Evolutionary conservation across 2,329 filamentous ascomycete species (phyloP).

Genomic region (Fusarium xylarioides): DNA sequence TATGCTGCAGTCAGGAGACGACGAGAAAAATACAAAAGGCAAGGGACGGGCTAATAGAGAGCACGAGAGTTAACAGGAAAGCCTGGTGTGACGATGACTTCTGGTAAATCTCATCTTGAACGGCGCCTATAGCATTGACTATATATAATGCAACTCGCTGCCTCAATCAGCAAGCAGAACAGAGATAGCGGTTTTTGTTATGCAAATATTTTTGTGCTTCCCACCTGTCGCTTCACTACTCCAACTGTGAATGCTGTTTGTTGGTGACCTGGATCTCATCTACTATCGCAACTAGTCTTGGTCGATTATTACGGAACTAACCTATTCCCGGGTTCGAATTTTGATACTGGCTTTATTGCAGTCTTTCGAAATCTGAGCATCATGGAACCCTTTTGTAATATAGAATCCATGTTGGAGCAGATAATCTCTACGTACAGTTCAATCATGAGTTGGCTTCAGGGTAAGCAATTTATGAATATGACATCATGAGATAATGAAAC

Average conservation of each 20-base stretch:
- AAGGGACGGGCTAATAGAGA: slow-evolving; percentile 50
- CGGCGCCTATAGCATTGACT: not conserved
- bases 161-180: not conserved
- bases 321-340: too few species aligned
- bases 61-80: not conserved
- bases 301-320: fast-evolving
- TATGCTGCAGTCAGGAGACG: slow-evolving; percentile 77
- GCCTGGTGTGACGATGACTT: slow-evolving; percentile 36
- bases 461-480: not conserved
- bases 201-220: not conserved
- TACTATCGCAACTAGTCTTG: fast-evolving
- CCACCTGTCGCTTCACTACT: too few species aligned
- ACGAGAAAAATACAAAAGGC: slow-evolving; percentile 60
- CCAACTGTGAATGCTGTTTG: too few species aligned
- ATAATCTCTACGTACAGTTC: not conserved
- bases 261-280: not conserved
- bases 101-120: slow-evolving; percentile 17
- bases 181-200: fast-evolving
- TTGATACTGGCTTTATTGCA: not conserved
- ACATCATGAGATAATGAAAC: not conserved
- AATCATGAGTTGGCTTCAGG: not conserved
- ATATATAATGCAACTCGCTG: not conserved
- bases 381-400: not conserved
- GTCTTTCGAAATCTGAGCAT: not conserved
- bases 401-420: fast-evolving